phyloP scores from a whole-genome alignment of 345 rosid species.

The Rhodamnia argentea region DNA sequence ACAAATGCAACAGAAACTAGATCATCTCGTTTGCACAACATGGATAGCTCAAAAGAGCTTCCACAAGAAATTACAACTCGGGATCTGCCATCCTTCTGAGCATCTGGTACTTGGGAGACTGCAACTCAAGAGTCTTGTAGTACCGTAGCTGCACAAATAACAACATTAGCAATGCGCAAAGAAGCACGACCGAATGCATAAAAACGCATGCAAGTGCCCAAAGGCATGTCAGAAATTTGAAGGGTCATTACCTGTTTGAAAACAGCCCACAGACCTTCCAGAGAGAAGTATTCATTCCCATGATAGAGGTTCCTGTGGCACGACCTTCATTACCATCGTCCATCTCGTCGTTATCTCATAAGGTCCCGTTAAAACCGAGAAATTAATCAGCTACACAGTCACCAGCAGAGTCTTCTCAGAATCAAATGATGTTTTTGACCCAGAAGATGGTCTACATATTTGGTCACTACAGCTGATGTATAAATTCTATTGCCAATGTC shows the following conservation, averaged over 20 bases:
- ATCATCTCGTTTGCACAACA: background rate
- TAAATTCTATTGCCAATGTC: no score
- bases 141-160: constrained; percentile 34
- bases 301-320: no score
- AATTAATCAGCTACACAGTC: no score
- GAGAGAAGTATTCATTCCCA: no score
- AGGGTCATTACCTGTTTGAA: constrained; percentile 49
- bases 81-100: constrained; percentile 60
- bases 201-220: background rate
- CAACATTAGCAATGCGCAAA: background rate
- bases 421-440: no score
- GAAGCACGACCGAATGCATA: background rate
- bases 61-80: constrained; percentile 33
- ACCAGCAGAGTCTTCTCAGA: no score
- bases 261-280: constrained; percentile 6
- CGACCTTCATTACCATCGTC: no score
- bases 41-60: background rate
- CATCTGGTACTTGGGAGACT: constrained; percentile 65
- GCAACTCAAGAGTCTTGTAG: constrained; percentile 75
- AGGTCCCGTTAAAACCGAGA: no score
- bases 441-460: no score
- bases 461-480: no score
- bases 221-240: background rate
- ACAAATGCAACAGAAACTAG: background rate
- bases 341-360: no score